Evolutionary conservation across 257 asterid genomes (phyloP).

Genomic region (Solanum virginianum): DNA sequence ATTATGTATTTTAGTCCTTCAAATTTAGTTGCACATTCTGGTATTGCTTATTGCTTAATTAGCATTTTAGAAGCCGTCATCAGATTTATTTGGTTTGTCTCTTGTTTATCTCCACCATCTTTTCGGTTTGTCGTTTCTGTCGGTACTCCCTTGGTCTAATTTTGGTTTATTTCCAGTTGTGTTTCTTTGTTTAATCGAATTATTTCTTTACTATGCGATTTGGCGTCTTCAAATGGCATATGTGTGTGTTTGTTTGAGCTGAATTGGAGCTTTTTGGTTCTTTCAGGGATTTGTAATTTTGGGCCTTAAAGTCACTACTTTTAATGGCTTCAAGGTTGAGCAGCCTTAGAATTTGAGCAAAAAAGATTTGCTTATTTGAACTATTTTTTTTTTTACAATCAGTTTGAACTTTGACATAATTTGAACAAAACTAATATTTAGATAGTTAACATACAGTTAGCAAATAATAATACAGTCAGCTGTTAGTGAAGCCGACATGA

Average conservation of each 20-base stretch:
- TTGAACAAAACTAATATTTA: no score
- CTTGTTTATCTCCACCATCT: not conserved
- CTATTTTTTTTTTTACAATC: not conserved
- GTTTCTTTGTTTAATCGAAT: not conserved
- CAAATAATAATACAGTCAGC: constrained; percentile 21
- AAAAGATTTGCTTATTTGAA: not conserved
- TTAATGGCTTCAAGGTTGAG: not conserved
- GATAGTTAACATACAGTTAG: no score
- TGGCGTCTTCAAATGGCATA: not conserved
- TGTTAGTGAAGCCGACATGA: constrained; percentile 57
- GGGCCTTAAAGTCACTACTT: not conserved
- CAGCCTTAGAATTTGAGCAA: not conserved
- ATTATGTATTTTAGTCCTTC: not conserved
- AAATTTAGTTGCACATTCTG: not conserved
- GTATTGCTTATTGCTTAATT: not conserved
- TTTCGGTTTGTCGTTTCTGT: not conserved
- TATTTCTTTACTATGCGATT: not conserved
- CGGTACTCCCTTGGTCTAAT: not conserved
- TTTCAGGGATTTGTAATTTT: not conserved
- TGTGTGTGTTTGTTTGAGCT: not conserved
- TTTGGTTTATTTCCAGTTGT: not conserved
- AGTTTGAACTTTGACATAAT: no score
- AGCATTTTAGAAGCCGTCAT: not conserved
- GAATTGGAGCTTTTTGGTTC: not conserved
- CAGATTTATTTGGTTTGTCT: not conserved